A percentile compares a stretch with the other conserved stretches of the same genome.
Conservation (phyloP, 108 stramenopile genomes). For the Schizochytrium sp. region DNA sequence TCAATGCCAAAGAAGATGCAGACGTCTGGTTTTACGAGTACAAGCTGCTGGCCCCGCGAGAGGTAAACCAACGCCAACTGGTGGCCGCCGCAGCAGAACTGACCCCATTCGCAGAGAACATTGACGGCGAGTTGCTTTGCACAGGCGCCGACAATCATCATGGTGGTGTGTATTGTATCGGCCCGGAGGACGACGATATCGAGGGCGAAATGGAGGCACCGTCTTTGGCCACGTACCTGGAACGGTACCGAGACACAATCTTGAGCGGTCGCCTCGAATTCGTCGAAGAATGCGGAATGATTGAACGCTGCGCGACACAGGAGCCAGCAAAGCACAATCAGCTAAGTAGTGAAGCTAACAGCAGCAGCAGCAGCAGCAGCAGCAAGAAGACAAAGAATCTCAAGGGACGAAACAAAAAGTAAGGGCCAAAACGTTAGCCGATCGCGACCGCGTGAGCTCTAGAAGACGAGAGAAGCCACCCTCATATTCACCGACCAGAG, state of each 20-base stretch:
- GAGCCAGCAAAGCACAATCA: background rate
- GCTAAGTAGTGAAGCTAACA: no score
- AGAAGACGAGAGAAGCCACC: no score
- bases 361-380: no score
- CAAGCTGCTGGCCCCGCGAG: background rate
- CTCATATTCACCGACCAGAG: no score
- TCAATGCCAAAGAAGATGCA: no score
- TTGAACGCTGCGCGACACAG: background rate
- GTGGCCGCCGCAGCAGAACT: background rate
- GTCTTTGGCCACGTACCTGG: background rate
- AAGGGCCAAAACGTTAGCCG: no score
- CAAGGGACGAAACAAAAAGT: no score
- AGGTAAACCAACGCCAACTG: background rate
- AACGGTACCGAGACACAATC: background rate
- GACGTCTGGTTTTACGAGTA: slow-evolving; percentile 13
- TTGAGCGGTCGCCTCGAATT: background rate
- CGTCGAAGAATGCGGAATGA: background rate
- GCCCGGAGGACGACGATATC: background rate
- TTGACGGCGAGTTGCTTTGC: background rate
- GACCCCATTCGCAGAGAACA: background rate
- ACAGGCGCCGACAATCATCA: background rate
- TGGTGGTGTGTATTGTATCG: background rate
- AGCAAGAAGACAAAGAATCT: no score
- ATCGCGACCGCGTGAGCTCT: no score
- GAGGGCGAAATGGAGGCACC: background rate